A percentile compares a stretch with the other conserved stretches of the same genome.
Conservation (phyloP, 192 early-diverging fungal species). For the Pilobolus umbonatus region DNA sequence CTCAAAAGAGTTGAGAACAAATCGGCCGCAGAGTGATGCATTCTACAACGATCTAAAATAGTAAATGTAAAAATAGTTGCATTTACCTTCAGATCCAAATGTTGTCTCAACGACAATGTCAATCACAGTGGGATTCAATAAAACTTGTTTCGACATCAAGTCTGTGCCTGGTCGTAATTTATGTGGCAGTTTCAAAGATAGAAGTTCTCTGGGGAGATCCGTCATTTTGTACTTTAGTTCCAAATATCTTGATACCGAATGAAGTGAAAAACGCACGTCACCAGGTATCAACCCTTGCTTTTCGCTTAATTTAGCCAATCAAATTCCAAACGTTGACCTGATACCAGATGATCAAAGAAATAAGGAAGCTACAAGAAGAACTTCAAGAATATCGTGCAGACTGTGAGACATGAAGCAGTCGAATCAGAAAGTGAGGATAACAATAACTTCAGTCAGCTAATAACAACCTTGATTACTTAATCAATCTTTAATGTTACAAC, state of each 20-base stretch:
- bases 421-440: too few species aligned
- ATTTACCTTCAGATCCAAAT: background rate
- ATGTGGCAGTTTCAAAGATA: slow-evolving; percentile 2
- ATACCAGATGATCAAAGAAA: background rate
- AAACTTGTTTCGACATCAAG: slow-evolving; percentile 5
- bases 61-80: too few species aligned
- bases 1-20: too few species aligned
- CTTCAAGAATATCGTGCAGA: too few species aligned
- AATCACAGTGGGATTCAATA: slow-evolving; percentile 3
- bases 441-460: too few species aligned
- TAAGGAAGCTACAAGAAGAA: background rate
- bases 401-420: too few species aligned
- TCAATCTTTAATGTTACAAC: too few species aligned
- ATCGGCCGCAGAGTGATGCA: background rate
- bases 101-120: background rate
- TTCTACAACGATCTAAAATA: slow-evolving; percentile 1
- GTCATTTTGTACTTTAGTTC: background rate
- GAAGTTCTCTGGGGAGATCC: background rate
- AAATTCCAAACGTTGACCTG: background rate
- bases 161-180: slow-evolving; percentile 9
- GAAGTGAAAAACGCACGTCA: background rate
- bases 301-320: background rate
- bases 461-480: too few species aligned
- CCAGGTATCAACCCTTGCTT: background rate
- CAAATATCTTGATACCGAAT: background rate